phyloP scores from a whole-genome alignment of 768 basidiomycete species.

The Pholiota microspora region DNA sequence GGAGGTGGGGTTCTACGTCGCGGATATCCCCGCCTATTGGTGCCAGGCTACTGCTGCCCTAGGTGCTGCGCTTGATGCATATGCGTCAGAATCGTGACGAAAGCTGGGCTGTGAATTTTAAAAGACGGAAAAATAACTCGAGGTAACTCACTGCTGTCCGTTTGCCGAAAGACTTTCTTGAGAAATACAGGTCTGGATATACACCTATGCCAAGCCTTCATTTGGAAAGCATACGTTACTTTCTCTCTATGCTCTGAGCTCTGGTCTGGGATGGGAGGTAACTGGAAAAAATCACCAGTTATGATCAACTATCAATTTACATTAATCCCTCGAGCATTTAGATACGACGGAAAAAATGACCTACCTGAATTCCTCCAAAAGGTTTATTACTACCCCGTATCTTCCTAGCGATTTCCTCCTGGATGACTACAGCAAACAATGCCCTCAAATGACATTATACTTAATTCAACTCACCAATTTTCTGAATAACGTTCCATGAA shows the following conservation, averaged over 20 bases:
- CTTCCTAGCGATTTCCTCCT: slow-evolving; percentile 38
- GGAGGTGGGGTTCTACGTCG: too few relatives aligned
- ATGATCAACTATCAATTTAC: slow-evolving; percentile 76
- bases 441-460: too few relatives aligned
- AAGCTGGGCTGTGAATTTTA: too few relatives aligned
- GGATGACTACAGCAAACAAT: slow-evolving; percentile 18
- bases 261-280: slow-evolving; percentile 63
- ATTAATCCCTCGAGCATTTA: neutral
- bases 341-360: too few relatives aligned
- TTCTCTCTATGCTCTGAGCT: slow-evolving; percentile 33
- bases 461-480: slow-evolving; percentile 63
- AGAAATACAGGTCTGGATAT: slow-evolving; percentile 46
- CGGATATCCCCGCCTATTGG: too few relatives aligned
- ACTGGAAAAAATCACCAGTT: slow-evolving; percentile 80
- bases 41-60: too few relatives aligned
- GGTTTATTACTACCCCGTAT: slow-evolving; percentile 34
- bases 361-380: slow-evolving; percentile 18
- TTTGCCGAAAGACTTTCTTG: slow-evolving; percentile 73
- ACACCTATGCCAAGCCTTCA: slow-evolving; percentile 55
- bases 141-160: too few relatives aligned
- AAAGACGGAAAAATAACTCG: too few relatives aligned
- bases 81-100: slow-evolving; percentile 83
- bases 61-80: too few relatives aligned
- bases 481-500: slow-evolving; percentile 68
- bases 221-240: slow-evolving; percentile 67